Evolutionary conservation across 106 monocot species (phyloP), one percentile per base, ranked within the genome.

Genomic region (Apostasia ramifera): DNA sequence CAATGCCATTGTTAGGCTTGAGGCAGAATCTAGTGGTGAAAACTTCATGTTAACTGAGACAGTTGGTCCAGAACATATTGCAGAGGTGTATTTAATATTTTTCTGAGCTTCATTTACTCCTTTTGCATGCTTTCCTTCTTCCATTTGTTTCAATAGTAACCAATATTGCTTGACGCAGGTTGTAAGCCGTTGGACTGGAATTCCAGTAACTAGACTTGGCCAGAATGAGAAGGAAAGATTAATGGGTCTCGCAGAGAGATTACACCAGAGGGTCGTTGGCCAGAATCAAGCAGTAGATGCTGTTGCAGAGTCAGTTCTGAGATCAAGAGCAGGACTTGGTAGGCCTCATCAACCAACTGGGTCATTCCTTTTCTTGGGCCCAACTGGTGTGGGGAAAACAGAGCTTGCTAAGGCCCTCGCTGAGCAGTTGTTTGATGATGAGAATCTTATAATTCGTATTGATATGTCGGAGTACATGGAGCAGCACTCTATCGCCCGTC

Each of bases 401-500:
- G 95, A 95, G 84, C 91, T 95, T 8, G 95, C 95, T 0, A 95
- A 95, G 61, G 95, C 95, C 5, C 86, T 95, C 5, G 95, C 95
- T 0, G 95, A 95, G 72, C 91, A 91, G 45, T 74, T 92, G 0
- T 91, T 95, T 51, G 95, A 95, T 69, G 88, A 91, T 60, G 91
- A 91, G 57, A 95, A 86, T 13, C 79, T 95, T 3, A 67, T 95
- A 0, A 58, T 95, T 44, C 81, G 88, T 12, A 89, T 95, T 2
- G 95, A 95, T 62, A 95, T 95, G 95, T 92, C 91, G 0, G 95
- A 95, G 53, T 95, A 95, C 69, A 92, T 95, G 95, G 91, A 92
- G 80, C 95, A 95, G 69, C 91, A 95, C 59, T 95, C 91, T 3
- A 91, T 95, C 44, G 66, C 95, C 1, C 69, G 91, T 1, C 80